Evolutionary conservation across 2,329 filamentous ascomycete genomes (phyloP), one percentile per base, ranked within the genome.

Genomic region (Fusarium nematophilum): DNA sequence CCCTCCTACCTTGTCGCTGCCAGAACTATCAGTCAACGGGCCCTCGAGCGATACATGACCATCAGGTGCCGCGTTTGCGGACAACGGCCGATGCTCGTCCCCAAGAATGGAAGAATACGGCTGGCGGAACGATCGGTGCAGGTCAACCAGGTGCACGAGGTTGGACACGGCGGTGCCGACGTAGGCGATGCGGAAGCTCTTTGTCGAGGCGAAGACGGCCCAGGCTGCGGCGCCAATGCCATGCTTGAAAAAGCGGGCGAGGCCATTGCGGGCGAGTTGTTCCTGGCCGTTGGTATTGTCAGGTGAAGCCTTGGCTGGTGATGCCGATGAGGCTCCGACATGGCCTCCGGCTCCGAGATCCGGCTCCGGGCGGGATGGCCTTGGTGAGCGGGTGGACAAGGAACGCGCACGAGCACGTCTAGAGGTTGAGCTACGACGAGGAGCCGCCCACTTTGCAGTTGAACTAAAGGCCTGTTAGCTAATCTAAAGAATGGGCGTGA

Each of bases 181-280:
- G 9, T 69, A 69, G 2, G 66, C 66, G 2, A 69, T 69, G 6
- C 66, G 66, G 53, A 68, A 69, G 36, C 63, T 69, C 7, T 69
- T 57, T 1, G 64, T 64, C 3, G 62, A 58, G 3, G 59, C 55
- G 21, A 69, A 69, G 18, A 69, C 65, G 11, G 66, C 64, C 62
- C 62, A 69, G 3, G 64, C 66, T 1, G 59, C 66, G 21, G 64
- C 64, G 1, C 60, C 59, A 6, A 69, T 69, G 1, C 66, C 66
- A 2, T 69, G 66, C 1, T 66, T 64, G 30, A 69, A 69, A 48
- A 69, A 69, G 0, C 64, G 62, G 0, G 66, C 62, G 9, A 69
- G 30, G 2, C 66, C 66, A 17, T 64, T 66, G 2, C 66, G 52
- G 1, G 66, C 66, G 6, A 61, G 64, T 1, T 69, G 62, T 11